Base-by-base conservation (phyloP, 768 basidiomycete genomes). In the Rhodotorula babjevae region DNA sequence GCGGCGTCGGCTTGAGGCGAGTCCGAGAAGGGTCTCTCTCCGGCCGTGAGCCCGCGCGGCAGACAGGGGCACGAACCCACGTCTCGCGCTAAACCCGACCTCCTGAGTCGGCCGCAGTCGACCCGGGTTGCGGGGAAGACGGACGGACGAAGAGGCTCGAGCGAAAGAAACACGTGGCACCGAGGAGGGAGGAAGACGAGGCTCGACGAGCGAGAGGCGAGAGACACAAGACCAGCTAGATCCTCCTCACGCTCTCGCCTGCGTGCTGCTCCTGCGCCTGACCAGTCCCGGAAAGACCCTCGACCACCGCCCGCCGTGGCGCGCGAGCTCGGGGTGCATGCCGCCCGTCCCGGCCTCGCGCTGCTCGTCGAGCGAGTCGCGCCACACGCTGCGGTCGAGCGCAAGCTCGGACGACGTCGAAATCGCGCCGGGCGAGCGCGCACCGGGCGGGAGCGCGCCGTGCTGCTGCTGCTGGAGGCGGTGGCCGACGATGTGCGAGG, bases 301-400 rank as follows among this genome's bases (percentile, higher is more conserved):
- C 42, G 55, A 57, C 64, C 64, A 65, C 56, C 64, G 47, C 29
- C 64, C 64, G 49, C 64, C 64, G 21, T 46, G 63, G n/a, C 29
- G 53, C 44, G n/a, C 31, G 16, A 63, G n/a, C 27, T 49, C 61
- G 15, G 61, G 61, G 27, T 31, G 31, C n/a, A 47, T 31, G 5
- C 5, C 50, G 25, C 27, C 3, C 18, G 0, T 5, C 10, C 6
- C 40, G 15, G 23, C 29, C 5, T 2, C 23, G 31, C 23, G 23
- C 27, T 44, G 46, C 42, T 57, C 55, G 29, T 47, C 42, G 42
- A 44, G 16, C 16, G 65, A 59, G 55, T 58, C 33, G 29, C 31
- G 55, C 53, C 64, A 58, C 19, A 47, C 29, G 23, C n/a, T 33
- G 44, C 29, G 44, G 5, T 57, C 44, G 27, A 47, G n/a, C 27